Conservation (phyloP, 2,329 filamentous ascomycete genomes). For the Teratosphaeria pseudoeucalypti region DNA sequence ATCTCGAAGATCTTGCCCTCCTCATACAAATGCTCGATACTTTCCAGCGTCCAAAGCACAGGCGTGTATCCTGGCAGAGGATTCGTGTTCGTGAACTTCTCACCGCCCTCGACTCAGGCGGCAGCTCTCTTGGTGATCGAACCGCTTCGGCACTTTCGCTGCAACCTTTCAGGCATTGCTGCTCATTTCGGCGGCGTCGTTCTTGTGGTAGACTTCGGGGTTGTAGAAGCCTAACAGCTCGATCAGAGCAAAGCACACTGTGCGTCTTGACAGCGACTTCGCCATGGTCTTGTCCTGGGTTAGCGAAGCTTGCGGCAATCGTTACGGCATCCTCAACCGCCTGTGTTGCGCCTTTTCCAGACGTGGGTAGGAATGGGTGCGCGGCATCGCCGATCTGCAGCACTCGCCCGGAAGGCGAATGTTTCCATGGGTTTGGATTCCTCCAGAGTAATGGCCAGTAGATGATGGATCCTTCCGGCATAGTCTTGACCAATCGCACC, state of each 20-base stretch:
- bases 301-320: constrained; percentile 35
- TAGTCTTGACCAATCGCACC: constrained; percentile 35
- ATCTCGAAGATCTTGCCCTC: constrained; percentile 10
- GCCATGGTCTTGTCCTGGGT: constrained; percentile 33
- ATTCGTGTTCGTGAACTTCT: constrained; percentile 12
- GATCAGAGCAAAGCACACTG: constrained; percentile 21
- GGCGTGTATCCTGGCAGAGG: constrained; percentile 8
- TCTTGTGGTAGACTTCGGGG: constrained; percentile 12
- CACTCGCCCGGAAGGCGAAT: constrained; percentile 39
- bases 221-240: constrained; percentile 15
- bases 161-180: constrained; percentile 9
- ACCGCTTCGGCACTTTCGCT: constrained; percentile 10
- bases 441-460: constrained; percentile 48
- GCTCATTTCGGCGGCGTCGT: constrained; percentile 8
- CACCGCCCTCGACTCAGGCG: constrained; percentile 6
- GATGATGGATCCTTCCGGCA: constrained; percentile 24
- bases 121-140: constrained; percentile 9
- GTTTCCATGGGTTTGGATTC: constrained; percentile 43
- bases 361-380: constrained; percentile 44
- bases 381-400: constrained; percentile 45
- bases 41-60: constrained; percentile 11
- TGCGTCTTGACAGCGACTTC: constrained; percentile 22
- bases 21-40: constrained; percentile 9
- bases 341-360: constrained; percentile 44
- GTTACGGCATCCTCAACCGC: constrained; percentile 44